Evolutionary conservation across 352 stramenopile genomes (phyloP), one percentile per base, ranked within the genome.

Genomic region (Phytophthora pistaciae): DNA sequence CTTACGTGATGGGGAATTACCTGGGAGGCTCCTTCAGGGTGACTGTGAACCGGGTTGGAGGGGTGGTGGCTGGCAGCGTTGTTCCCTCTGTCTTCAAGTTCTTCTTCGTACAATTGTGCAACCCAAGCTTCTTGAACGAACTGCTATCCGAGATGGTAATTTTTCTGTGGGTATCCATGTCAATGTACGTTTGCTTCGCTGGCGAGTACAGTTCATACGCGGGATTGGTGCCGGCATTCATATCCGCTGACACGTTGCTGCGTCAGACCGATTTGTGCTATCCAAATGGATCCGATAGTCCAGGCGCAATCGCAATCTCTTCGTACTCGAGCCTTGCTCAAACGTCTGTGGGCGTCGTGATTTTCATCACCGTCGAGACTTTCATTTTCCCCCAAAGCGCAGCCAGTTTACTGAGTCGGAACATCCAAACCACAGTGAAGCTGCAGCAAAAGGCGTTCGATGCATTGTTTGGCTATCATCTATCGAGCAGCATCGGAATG

Each of bases 11-110:
- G 42, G 42, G 42, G 18, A 49, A 49, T 49, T n/a, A 21, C 18
- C 18, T 49, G 14, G 42, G 42, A 49, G 42, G 42, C 1, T 49
- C 42, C 18, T 49, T 49, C 42, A 23, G 42, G 16, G 42, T 49
- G 42, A 49, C 42, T 21, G 42, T 49, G 42, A 49, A 49, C 18
- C 42, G 42, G 23, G 42, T 49, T 49, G 42, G 42, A 49, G 42
- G 42, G 5, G 42, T 49, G 16, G 42, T 49, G 14, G 42, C 42
- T 49, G 42, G 42, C 16, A 21, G 42, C 42, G 42, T 49, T 7
- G 18, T 49, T 23, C 42, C 42, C 6, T 49, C 42, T 21, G 42
- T 23, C 1, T 49, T 49, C 42, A 49, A 49, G 18, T 49, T 49
- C 18, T 49, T 49, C 16, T 49, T 49, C 18, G 42, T 49, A 6